A percentile compares a stretch with the other conserved stretches of the same genome.
phyloP scores from a whole-genome alignment of 1,284 basidiomycete species.

The Irpex sp. region DNA sequence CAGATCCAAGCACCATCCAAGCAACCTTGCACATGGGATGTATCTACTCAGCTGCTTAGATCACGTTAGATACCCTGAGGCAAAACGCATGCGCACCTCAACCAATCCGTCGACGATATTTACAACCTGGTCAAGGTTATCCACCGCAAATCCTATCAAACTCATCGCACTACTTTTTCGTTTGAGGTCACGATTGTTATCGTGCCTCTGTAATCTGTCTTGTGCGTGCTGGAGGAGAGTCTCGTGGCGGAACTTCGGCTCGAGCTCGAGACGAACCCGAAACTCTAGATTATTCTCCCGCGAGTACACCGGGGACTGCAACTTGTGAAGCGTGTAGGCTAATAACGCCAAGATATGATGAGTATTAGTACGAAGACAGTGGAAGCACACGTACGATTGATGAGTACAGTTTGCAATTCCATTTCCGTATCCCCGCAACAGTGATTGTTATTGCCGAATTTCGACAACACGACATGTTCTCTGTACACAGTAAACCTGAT shows the following conservation, averaged over 20 bases:
- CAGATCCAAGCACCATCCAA: slow-evolving; percentile 11
- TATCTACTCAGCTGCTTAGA: background rate
- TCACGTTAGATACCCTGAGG: too few species aligned
- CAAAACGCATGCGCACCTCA: background rate
- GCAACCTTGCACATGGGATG: slow-evolving; percentile 11
- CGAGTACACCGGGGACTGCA: background rate
- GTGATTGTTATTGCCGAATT: slow-evolving; percentile 7
- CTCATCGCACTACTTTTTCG: background rate
- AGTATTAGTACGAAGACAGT: background rate
- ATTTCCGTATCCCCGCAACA: slow-evolving; percentile 3
- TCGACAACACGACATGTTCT: background rate
- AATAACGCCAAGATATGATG: background rate
- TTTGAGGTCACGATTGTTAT: background rate
- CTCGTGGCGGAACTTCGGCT: background rate
- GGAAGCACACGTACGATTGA: background rate
- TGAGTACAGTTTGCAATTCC: slow-evolving; percentile 2
- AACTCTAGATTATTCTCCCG: slow-evolving; percentile 1
- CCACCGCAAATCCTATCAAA: slow-evolving; percentile 4
- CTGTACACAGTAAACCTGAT: slow-evolving; percentile 10
- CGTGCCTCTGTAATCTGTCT: slow-evolving; percentile 1
- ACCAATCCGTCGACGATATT: slow-evolving; percentile 6
- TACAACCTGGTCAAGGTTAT: slow-evolving; percentile 8
- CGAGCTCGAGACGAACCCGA: background rate
- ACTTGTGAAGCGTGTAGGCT: background rate
- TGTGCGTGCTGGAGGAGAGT: slow-evolving; percentile 5